Conservation (phyloP, 768 basidiomycete species). For the Boletus bicolor region DNA sequence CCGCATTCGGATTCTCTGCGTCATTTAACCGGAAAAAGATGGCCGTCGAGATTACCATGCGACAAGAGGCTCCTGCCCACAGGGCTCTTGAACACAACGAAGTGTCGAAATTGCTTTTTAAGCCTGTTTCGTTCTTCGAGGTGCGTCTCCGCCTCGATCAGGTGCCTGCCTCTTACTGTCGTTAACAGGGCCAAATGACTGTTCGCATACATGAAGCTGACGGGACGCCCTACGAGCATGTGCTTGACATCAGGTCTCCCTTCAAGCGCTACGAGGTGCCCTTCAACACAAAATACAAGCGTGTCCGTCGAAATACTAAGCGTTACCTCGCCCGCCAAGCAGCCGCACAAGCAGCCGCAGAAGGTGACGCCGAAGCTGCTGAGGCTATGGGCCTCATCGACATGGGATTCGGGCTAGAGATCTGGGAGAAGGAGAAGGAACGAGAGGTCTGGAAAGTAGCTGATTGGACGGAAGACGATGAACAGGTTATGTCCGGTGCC, state of each 20-base stretch:
- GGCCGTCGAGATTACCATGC: slow-evolving; percentile 94
- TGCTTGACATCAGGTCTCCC: slow-evolving; percentile 80
- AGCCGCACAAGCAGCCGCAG: slow-evolving; percentile 88
- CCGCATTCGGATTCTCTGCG: slow-evolving; percentile 83
- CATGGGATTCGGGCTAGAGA: slow-evolving; percentile 88
- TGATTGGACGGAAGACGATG: slow-evolving; percentile 98
- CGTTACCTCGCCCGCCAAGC: slow-evolving; percentile 93
- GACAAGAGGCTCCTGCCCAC: slow-evolving; percentile 81
- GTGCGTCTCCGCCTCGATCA: slow-evolving; percentile 36
- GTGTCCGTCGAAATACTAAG: slow-evolving; percentile 92
- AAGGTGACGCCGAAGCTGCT: slow-evolving; percentile 87
- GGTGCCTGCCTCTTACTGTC: slow-evolving; percentile 7
- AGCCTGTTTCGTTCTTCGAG: slow-evolving; percentile 89
- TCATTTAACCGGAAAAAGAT: slow-evolving; percentile 97
- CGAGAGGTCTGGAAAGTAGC: slow-evolving; percentile 94
- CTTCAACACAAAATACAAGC: slow-evolving; percentile 98
- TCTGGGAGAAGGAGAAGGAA: slow-evolving; percentile 95
- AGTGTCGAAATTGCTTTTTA: slow-evolving; percentile 61
- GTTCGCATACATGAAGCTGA: slow-evolving; percentile 99
- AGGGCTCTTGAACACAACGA: slow-evolving; percentile 64
- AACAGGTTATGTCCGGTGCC: slow-evolving; percentile 88
- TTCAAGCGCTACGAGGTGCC: slow-evolving; percentile 97
- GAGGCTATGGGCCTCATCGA: slow-evolving; percentile 94
- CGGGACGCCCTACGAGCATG: slow-evolving; percentile 98
- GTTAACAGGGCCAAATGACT: slow-evolving; percentile 86